A percentile compares a stretch with the other conserved stretches of the same genome.
phyloP scores from a whole-genome alignment of 1,284 basidiomycete genomes.

The Sanguinoderma infundibulare region DNA sequence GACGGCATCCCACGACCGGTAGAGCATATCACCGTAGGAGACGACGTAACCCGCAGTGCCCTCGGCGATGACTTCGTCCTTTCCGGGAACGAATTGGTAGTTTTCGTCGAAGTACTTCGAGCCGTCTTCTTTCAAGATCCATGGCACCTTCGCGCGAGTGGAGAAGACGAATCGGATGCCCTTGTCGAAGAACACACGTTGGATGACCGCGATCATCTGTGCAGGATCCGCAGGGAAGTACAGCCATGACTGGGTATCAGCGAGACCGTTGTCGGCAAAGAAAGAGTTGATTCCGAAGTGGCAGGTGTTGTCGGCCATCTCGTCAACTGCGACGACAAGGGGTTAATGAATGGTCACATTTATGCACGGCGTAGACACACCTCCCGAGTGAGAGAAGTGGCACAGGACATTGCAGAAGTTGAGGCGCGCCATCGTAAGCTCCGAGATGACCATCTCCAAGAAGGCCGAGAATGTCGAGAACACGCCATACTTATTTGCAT shows the following conservation, averaged over 20 bases:
- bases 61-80: constrained; percentile 76
- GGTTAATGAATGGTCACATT: not conserved
- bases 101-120: constrained; percentile 68
- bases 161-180: constrained; percentile 86
- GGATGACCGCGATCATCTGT: constrained; percentile 80
- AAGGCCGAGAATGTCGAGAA: constrained; percentile 90
- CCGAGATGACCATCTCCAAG: constrained; percentile 86
- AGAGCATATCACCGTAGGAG: constrained; percentile 82
- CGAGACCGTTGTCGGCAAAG: constrained; percentile 85
- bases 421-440: constrained; percentile 88
- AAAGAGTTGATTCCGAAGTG: constrained; percentile 84
- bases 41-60: constrained; percentile 79
- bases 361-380: constrained; percentile 33
- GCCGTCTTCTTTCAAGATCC: constrained; percentile 80
- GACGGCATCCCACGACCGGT: constrained; percentile 82
- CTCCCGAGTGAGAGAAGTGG: constrained; percentile 88
- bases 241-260: constrained; percentile 75
- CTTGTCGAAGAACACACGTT: constrained; percentile 79
- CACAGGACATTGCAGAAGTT: constrained; percentile 85
- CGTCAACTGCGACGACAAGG: constrained; percentile 54
- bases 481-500: constrained; percentile 74
- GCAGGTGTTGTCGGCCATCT: constrained; percentile 88
- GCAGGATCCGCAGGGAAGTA: constrained; percentile 86
- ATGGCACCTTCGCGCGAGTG: constrained; percentile 85
- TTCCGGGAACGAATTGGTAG: constrained; percentile 82